Percentiles rank a stretch among this genome's conserved stretches.
Conservation (phyloP, 306 rosid genomes). For the Pterocarpus macrocarpus region DNA sequence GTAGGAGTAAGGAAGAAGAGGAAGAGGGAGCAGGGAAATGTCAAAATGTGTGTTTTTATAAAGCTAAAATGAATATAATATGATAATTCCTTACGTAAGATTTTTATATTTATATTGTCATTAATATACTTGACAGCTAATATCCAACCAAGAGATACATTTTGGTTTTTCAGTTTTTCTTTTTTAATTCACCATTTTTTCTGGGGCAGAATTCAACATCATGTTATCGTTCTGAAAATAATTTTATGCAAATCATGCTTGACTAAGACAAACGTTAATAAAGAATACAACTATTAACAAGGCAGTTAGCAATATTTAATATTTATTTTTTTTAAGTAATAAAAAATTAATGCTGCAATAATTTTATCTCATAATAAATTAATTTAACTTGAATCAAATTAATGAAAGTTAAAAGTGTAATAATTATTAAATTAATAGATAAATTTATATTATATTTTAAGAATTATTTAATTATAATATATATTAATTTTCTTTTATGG, state of each 20-base stretch:
- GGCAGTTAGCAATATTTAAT: too few species aligned
- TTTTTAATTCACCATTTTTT: neutral
- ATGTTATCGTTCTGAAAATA: neutral
- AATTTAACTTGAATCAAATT: too few species aligned
- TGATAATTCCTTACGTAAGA: slow-evolving; percentile 33
- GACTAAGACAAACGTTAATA: neutral
- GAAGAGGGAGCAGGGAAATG: slow-evolving; percentile 23
- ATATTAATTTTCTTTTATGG: too few species aligned
- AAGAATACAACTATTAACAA: too few species aligned
- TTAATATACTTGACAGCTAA: slow-evolving; percentile 79
- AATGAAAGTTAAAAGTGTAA: too few species aligned
- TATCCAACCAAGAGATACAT: slow-evolving; percentile 65
- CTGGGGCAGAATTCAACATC: neutral
- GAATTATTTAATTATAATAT: too few species aligned
- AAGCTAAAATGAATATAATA: slow-evolving; percentile 43
- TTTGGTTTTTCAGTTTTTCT: slow-evolving; percentile 1
- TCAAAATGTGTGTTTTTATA: slow-evolving; percentile 59
- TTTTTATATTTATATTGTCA: slow-evolving; percentile 30
- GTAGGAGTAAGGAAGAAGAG: neutral
- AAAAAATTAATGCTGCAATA: too few species aligned
- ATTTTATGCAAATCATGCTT: neutral
- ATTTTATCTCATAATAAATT: too few species aligned
- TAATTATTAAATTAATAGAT: too few species aligned
- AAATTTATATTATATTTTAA: too few species aligned
- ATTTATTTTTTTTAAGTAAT: too few species aligned